These are phyloP conservation scores for Ophiocordyceps camponoti-leonardi DNA, from an alignment of 2,329 filamentous ascomycete species.

Conservation along the genomic window DNA sequence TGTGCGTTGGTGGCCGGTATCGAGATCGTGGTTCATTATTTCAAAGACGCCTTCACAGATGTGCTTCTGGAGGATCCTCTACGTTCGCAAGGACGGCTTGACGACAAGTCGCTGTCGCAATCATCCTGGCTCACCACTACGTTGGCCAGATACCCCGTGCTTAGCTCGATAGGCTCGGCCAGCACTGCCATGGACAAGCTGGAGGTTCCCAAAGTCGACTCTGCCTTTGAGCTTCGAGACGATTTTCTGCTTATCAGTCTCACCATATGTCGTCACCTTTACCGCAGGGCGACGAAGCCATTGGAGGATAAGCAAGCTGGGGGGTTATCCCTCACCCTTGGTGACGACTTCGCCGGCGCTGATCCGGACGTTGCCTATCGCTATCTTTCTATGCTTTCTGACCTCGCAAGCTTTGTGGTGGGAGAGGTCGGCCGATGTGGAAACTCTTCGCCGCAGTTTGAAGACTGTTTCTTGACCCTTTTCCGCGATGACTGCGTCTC, in stretches of 20 bases:
- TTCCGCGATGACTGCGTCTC: slow-evolving; percentile 16
- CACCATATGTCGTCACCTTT: slow-evolving; percentile 20
- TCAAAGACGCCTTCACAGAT: slow-evolving; percentile 21
- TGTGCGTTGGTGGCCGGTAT: slow-evolving; percentile 20
- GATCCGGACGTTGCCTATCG: slow-evolving; percentile 13
- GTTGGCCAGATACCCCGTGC: slow-evolving; percentile 10
- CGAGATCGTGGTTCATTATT: slow-evolving; percentile 17
- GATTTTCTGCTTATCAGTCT: slow-evolving; percentile 23
- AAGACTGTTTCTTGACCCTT: slow-evolving; percentile 17
- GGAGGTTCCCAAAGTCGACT: background rate
- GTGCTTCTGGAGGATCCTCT: background rate
- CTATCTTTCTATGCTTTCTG: slow-evolving; percentile 19
- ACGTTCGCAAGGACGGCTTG: background rate
- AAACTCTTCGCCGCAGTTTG: slow-evolving; percentile 14
- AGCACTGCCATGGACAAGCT: slow-evolving; percentile 1
- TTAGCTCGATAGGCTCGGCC: slow-evolving; percentile 6
- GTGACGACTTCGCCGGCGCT: slow-evolving; percentile 12
- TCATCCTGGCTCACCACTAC: slow-evolving; percentile 11
- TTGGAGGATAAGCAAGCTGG: slow-evolving; percentile 7
- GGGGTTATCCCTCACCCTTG: slow-evolving; percentile 11
- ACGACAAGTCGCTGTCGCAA: slow-evolving; percentile 1
- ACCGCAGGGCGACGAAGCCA: slow-evolving; percentile 19
- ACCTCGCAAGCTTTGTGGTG: slow-evolving; percentile 17
- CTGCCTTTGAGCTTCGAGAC: slow-evolving; percentile 11
- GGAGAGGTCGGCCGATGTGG: slow-evolving; percentile 19